These are phyloP conservation scores for Persicaria tinctoria DNA, from an alignment of 148 eudicot species.

Conservation along the genomic window DNA sequence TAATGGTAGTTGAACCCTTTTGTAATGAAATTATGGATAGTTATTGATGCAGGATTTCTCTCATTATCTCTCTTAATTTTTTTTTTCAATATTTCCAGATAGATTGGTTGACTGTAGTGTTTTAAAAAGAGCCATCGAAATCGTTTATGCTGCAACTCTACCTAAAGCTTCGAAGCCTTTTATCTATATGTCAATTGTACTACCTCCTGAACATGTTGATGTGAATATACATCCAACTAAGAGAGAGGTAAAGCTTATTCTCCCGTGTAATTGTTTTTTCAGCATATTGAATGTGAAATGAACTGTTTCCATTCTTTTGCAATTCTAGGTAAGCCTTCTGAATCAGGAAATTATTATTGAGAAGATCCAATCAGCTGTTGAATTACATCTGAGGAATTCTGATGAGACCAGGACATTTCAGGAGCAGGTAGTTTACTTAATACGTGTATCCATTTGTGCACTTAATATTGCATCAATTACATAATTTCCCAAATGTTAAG, in stretches of 20 bases:
- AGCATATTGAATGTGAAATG: neutral
- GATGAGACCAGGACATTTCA: conserved; percentile 80
- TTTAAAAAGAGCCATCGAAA: conserved; percentile 90
- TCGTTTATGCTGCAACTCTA: conserved; percentile 87
- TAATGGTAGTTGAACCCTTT: neutral
- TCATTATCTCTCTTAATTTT: neutral
- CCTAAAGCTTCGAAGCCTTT: conserved; percentile 99
- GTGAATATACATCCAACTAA: conserved; percentile 97
- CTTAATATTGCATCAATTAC: neutral
- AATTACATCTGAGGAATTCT: conserved; percentile 62
- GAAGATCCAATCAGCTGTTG: conserved; percentile 81
- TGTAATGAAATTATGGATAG: no score
- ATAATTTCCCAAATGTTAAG: neutral
- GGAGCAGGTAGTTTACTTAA: conserved; percentile 54
- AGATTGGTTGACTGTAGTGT: conserved; percentile 91
- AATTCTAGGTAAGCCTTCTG: conserved; percentile 85
- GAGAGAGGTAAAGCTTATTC: conserved; percentile 56
- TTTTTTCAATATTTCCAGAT: conserved; percentile 33
- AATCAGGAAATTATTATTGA: conserved; percentile 89
- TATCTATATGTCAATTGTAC: conserved; percentile 77
- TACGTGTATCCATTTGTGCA: neutral
- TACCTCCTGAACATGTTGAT: conserved; percentile 93
- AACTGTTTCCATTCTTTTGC: neutral
- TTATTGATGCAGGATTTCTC: neutral
- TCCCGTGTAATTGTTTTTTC: neutral